Percentiles rank a stretch among this genome's conserved stretches.
These are phyloP conservation scores for Botrytis byssoidea DNA, from an alignment of 2,329 filamentous ascomycete genomes.

Conservation along the genomic window DNA sequence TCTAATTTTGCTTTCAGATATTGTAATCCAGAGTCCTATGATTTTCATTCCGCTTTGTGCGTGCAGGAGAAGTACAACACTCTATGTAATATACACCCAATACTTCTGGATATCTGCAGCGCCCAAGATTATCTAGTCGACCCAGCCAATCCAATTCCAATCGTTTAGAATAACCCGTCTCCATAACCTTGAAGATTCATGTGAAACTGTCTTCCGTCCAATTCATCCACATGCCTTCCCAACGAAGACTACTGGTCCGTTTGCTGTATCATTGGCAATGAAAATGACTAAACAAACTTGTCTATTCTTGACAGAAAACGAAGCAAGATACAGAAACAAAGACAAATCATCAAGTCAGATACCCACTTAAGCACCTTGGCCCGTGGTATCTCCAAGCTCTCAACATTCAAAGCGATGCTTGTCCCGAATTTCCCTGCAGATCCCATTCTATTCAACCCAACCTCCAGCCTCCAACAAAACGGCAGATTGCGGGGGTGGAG, in stretches of 20 bases:
- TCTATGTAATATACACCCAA: not conserved
- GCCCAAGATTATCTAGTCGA: not conserved
- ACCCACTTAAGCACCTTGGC: not conserved
- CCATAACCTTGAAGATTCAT: not conserved
- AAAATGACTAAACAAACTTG: not conserved
- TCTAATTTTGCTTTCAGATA: not conserved
- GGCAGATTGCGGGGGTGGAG: not conserved
- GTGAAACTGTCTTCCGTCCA: not conserved
- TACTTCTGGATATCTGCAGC: not conserved
- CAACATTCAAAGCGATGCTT: not conserved
- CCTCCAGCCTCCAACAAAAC: not conserved
- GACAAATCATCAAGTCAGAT: not conserved
- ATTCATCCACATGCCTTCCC: not conserved
- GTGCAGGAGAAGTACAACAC: not conserved
- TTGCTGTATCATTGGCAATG: not conserved
- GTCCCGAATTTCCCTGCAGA: not conserved
- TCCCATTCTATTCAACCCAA: not conserved
- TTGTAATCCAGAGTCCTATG: not conserved
- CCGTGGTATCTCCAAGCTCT: not conserved
- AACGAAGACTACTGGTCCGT: not conserved
- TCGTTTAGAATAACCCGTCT: not conserved
- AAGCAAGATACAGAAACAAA: not conserved
- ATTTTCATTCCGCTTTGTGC: not conserved
- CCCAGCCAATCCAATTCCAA: not conserved
- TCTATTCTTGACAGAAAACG: not conserved